phyloP scores from a whole-genome alignment of 192 early-diverging fungal species.

The Dissophora ornata region DNA sequence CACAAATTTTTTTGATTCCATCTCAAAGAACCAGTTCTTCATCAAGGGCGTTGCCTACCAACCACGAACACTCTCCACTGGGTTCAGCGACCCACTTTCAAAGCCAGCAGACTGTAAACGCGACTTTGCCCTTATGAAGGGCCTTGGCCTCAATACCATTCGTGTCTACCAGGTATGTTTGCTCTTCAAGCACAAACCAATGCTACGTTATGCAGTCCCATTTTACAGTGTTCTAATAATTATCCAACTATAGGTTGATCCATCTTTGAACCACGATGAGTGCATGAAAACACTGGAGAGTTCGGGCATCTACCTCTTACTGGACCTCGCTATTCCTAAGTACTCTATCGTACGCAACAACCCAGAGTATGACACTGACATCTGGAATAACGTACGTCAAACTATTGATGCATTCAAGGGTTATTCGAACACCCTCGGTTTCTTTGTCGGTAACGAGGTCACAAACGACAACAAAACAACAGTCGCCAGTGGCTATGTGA shows the following conservation, averaged over 20 bases:
- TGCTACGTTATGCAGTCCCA: no score
- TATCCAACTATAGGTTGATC: conserved; percentile 70
- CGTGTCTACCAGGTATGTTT: conserved; percentile 77
- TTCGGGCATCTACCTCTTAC: conserved; percentile 78
- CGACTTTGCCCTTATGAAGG: conserved; percentile 72
- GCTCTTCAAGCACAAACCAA: no score
- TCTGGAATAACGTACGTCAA: conserved; percentile 65
- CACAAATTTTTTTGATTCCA: conserved; percentile 76
- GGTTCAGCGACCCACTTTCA: conserved; percentile 69
- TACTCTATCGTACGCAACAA: conserved; percentile 72
- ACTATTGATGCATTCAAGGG: conserved; percentile 75
- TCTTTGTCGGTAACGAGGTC: conserved; percentile 83
- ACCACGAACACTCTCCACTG: conserved; percentile 59
- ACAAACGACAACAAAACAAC: conserved; percentile 72
- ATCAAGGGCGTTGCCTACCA: conserved; percentile 83
- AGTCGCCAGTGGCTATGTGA: conserved; percentile 72
- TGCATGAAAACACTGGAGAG: conserved; percentile 77
- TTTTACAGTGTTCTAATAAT: no score
- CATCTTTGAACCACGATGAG: conserved; percentile 69
- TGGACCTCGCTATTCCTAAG: conserved; percentile 71
- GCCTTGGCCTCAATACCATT: conserved; percentile 74
- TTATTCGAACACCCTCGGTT: conserved; percentile 74
- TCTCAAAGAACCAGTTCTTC: conserved; percentile 79
- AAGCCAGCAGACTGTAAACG: conserved; percentile 68
- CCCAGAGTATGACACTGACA: conserved; percentile 67